Base-by-base conservation (phyloP, 2,329 filamentous ascomycete species). In the Claviceps digitariae region DNA sequence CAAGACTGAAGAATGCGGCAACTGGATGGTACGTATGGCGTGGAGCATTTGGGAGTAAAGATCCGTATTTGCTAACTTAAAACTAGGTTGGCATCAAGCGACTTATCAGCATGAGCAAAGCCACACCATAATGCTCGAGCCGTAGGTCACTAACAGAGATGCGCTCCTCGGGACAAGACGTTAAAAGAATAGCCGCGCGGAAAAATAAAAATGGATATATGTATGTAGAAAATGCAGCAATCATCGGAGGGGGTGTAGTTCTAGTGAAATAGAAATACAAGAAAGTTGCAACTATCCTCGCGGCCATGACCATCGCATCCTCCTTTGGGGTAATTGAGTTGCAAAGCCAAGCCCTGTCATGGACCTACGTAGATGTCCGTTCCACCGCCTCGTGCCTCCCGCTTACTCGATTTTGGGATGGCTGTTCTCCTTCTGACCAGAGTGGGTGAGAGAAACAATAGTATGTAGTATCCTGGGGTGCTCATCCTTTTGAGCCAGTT, bases 81-180 rank as follows among this genome's bases (percentile, higher is more conserved):
- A 45, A 45, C 45, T 57, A 87, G 83, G 81, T 86, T 60, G 86
- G 86, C 63, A 79, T 90, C 46, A 90, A 89, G 70, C 78, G 86
- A 59, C 72, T 90, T 63, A 81, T 89, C 61, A 83, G 81, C 67
- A 89, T 90, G 86, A 88, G 85, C 72, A 84, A 83, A 69, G 84
- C 81, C 36, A 88, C 85, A 9, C 80, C 84, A 56, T 83, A 63
- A 69, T 27, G 13, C 25, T 17, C 7, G 43, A 3, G 27, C 43
- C 3, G 17, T n/a, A 6, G 15, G 4, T 1, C 15, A n/a, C 36
- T n/a, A 34, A 13, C 15, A 17, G 36, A 9, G 3, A 38, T 38
- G 9, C 9, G 25, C 15, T 20, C 20, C 9, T 31, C 8, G 27
- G 25, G n/a, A 45, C 10, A 17, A 8, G n/a, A 45, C 10, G 13